Evolutionary conservation across 257 asterid genomes (phyloP).

Genomic region (Ophiorrhiza pumila): DNA sequence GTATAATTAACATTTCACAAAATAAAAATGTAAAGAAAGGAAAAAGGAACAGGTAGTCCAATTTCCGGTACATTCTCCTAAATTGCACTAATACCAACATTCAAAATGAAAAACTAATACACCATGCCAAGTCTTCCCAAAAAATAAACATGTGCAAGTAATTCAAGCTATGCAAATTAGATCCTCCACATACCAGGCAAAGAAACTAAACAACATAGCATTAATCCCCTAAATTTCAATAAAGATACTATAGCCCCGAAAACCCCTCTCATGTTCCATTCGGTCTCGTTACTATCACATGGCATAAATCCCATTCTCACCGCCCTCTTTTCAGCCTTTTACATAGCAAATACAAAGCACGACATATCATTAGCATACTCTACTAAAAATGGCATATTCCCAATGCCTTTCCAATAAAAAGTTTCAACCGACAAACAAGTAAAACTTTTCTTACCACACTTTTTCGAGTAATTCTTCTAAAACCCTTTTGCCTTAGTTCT

Average conservation of each 20-base stretch:
- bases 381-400: conserved; percentile 85
- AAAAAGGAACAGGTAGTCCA: conserved; percentile 2
- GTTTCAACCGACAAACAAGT: conserved; percentile 67
- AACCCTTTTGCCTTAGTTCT: conserved; percentile 71
- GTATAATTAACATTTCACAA: neutral
- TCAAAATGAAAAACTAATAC: conserved; percentile 42
- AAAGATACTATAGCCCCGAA: conserved; percentile 81
- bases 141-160: conserved; percentile 80
- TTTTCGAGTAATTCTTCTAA: conserved; percentile 70
- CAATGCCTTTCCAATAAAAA: conserved; percentile 89
- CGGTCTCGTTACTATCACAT: conserved; percentile 62
- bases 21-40: neutral
- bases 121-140: conserved; percentile 97
- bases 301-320: conserved; percentile 18
- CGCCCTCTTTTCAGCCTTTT: conserved; percentile 35
- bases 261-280: conserved; percentile 97
- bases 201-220: conserved; percentile 99
- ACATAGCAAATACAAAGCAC: conserved; percentile 89
- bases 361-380: conserved; percentile 99
- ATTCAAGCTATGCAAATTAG: conserved; percentile 98
- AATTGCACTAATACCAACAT: neutral
- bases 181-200: conserved; percentile 99
- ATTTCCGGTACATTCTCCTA: neutral
- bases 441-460: conserved; percentile 45
- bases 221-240: conserved; percentile 95